Evolutionary conservation across 768 basidiomycete species (phyloP).

Genomic region (Russula earlei): DNA sequence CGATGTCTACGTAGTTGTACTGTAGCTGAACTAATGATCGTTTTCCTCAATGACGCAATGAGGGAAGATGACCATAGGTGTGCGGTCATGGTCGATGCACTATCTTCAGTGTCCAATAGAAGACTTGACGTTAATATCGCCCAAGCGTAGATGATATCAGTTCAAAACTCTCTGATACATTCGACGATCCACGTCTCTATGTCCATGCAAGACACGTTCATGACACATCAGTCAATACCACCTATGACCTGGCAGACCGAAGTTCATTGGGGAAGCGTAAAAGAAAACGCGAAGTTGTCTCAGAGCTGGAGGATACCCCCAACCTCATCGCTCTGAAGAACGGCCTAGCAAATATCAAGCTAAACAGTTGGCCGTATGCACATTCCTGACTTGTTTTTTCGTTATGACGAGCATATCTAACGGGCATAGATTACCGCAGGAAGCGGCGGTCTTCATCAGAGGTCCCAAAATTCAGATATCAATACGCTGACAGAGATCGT

Average conservation of each 20-base stretch:
- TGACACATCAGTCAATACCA: slow-evolving; percentile 34
- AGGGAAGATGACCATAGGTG: no score
- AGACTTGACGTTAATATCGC: not conserved
- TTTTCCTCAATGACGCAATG: no score
- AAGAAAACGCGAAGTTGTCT: slow-evolving; percentile 28
- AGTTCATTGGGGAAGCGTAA: slow-evolving; percentile 29
- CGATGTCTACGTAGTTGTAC: no score
- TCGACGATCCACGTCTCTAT: slow-evolving; percentile 48
- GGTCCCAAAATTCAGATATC: slow-evolving; percentile 55
- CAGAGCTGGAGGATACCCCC: slow-evolving; percentile 32
- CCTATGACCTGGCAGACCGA: slow-evolving; percentile 29
- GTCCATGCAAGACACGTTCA: slow-evolving; percentile 48
- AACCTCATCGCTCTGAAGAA: slow-evolving; percentile 43
- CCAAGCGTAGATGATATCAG: slow-evolving; percentile 46
- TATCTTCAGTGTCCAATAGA: no score
- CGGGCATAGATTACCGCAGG: slow-evolving; percentile 36
- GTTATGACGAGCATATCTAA: slow-evolving; percentile 3
- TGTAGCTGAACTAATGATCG: no score
- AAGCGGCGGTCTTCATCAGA: slow-evolving; percentile 54
- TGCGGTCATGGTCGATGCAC: no score
- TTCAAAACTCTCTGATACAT: slow-evolving; percentile 34
- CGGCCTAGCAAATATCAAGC: slow-evolving; percentile 40
- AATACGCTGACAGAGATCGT: slow-evolving; percentile 45
- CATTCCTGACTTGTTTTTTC: not conserved
- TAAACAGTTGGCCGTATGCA: slow-evolving; percentile 57